Evolutionary conservation across 2,329 filamentous ascomycete genomes (phyloP), one percentile per base, ranked within the genome.

Genomic region (Onygena corvina): DNA sequence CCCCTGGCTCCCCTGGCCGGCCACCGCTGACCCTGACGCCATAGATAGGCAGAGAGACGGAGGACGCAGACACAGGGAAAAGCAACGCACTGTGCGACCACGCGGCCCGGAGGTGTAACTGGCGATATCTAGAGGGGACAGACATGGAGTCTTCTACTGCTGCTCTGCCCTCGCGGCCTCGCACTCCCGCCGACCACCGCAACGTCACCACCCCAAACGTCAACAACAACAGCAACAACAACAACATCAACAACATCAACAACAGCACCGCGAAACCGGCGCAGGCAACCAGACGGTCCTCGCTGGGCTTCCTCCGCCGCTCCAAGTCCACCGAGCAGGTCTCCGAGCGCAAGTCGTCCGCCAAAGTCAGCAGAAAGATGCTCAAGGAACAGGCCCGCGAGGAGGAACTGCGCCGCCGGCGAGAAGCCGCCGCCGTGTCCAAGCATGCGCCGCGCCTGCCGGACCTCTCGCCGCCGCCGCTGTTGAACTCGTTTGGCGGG

Each of bases 281-380:
- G 51, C 49, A 61, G 55, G 56, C 56, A 38, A 51, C 63, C 50
- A 71, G 72, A 57, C 69, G 72, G 52, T 68, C 73, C 36, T 75
- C 72, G 47, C 67, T 77, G 51, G 74, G 73, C 25, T 76, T 85
- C 61, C 74, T 84, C 54, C 76, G 80, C 66, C 77, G 81, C 58
- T 76, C 76, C 62, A 84, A 84, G 63, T 84, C 80, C 51, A 76
- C 76, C 52, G 80, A 85, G 53, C 65, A 62, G 56, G 64, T 84
- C 51, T 74, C 73, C 57, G 77, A 77, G 58, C 71, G 70, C 55
- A 72, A 71, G 64, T 42, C 59, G 12, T 66, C 63, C 16, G 57
- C 58, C 46, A 64, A 57, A 46, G 57, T 57, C 47, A 57, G 60
- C 58, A 68, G 64, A 54, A 68, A 62, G 57, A 63, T 64, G 58